Evolutionary conservation across 1,284 basidiomycete genomes (phyloP).

Genomic region (Pseudozyma sp.): DNA sequence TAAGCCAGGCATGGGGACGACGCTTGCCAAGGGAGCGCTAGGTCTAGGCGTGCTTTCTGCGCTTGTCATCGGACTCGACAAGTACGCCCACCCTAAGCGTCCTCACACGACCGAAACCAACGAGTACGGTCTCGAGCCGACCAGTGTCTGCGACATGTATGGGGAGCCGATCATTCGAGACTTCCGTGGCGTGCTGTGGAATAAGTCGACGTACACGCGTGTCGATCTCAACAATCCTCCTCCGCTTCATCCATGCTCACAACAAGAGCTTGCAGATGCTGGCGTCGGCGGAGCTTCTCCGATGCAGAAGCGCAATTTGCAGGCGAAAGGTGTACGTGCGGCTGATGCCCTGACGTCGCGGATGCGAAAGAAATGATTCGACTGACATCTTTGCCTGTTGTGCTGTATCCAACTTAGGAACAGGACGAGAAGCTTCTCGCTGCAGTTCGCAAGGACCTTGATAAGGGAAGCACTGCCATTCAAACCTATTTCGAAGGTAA

Average conservation of each 20-base stretch:
- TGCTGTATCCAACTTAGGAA: background rate
- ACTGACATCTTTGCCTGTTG: background rate
- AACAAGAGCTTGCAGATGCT: slow-evolving; percentile 5
- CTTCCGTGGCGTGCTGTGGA: slow-evolving; percentile 30
- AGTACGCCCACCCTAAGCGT: slow-evolving; percentile 22
- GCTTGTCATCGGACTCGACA: slow-evolving; percentile 8
- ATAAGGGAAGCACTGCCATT: background rate
- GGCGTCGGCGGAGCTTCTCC: background rate
- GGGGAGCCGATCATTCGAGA: slow-evolving; percentile 21
- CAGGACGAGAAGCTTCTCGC: background rate
- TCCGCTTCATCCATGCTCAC: slow-evolving; percentile 11
- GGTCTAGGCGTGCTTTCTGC: slow-evolving; percentile 11
- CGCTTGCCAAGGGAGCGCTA: slow-evolving; percentile 3
- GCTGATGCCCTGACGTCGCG: background rate
- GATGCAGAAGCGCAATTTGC: slow-evolving; percentile 20
- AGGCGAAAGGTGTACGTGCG: background rate
- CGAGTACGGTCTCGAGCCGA: slow-evolving; percentile 19
- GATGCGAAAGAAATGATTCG: background rate
- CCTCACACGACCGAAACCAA: slow-evolving; percentile 30
- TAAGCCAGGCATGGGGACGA: slow-evolving; percentile 1
- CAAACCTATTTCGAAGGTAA: no score
- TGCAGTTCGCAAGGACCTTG: slow-evolving; percentile 9
- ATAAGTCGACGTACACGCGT: slow-evolving; percentile 31
- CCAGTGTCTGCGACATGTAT: slow-evolving; percentile 19
- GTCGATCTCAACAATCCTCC: slow-evolving; percentile 19